A percentile compares a stretch with the other conserved stretches of the same genome.
These are phyloP conservation scores for Umbelopsis sp. DNA, from an alignment of 192 early-diverging fungal species.

Conservation along the genomic window DNA sequence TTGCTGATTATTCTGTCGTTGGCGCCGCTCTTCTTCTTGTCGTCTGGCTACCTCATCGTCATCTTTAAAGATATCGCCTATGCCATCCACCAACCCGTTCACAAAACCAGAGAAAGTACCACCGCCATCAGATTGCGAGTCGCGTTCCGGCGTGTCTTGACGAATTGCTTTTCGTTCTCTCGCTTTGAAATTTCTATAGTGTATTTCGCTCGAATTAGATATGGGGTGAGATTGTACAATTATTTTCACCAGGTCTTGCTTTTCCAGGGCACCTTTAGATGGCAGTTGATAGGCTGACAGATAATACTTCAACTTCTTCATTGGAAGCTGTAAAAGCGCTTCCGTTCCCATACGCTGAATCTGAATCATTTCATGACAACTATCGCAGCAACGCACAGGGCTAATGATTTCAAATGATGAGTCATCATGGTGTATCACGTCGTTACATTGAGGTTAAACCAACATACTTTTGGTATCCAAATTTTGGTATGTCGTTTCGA, in stretches of 20 bases:
- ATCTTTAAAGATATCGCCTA: constrained; percentile 6
- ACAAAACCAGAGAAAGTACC: not conserved
- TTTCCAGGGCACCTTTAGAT: constrained; percentile 35
- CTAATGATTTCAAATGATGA: constrained; percentile 20
- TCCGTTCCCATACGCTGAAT: constrained; percentile 40
- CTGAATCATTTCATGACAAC: constrained; percentile 32
- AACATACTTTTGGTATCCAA: constrained; percentile 43
- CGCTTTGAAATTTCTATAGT: constrained; percentile 25
- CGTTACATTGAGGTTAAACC: not conserved
- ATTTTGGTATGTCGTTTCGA: constrained; percentile 30
- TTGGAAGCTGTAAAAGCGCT: constrained; percentile 22
- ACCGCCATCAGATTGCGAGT: not conserved
- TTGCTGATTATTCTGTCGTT: not conserved
- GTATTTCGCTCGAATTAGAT: constrained; percentile 29
- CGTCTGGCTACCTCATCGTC: not conserved
- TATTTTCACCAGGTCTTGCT: constrained; percentile 39
- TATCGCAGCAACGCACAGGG: constrained; percentile 39
- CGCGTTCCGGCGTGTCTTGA: not conserved
- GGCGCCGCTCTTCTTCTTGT: not conserved
- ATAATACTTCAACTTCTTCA: constrained; percentile 36
- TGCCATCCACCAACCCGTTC: not conserved
- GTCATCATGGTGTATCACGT: too few relatives aligned
- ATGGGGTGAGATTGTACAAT: constrained; percentile 36
- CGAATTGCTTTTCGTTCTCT: not conserved
- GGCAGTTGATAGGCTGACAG: constrained; percentile 41